A percentile compares a stretch with the other conserved stretches of the same genome.
Evolutionary conservation across 495 filamentous ascomycete genomes (phyloP).

Genomic region (Podospora pseudocomata): DNA sequence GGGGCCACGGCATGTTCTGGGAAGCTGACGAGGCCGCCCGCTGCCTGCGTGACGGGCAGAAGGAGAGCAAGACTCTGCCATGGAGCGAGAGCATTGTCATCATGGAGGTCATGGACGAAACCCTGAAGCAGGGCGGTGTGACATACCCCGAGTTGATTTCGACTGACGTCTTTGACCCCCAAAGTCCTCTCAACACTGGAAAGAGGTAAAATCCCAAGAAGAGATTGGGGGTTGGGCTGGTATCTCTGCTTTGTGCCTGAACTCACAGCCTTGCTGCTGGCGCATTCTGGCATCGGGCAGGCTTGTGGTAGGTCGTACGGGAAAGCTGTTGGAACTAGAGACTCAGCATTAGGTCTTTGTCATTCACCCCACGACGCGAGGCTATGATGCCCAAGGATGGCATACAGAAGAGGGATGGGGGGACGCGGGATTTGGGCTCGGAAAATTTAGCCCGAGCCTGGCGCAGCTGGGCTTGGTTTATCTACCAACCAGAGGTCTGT

Average conservation of each 20-base stretch:
- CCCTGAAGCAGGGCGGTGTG: conserved; percentile 71
- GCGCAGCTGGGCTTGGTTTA: conserved; percentile 1
- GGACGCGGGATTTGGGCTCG: conserved; percentile 6
- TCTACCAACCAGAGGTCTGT: not conserved
- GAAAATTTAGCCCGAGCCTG: not conserved
- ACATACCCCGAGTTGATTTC: conserved; percentile 80
- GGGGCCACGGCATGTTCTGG: conserved; percentile 88
- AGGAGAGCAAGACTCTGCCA: conserved; percentile 68
- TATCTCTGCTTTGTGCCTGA: not conserved
- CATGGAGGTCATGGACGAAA: conserved; percentile 93
- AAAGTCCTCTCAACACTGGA: conserved; percentile 51
- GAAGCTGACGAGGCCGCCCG: conserved; percentile 88
- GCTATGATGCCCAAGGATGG: conserved; percentile 11
- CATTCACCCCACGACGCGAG: not conserved
- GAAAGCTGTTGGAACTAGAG: not conserved
- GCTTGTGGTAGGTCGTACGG: not conserved
- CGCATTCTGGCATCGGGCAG: not conserved
- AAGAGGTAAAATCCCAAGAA: conserved; percentile 20
- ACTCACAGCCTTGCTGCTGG: not conserved
- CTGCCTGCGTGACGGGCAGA: conserved; percentile 76
- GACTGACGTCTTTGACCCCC: conserved; percentile 63
- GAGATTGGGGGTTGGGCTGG: conserved; percentile 5
- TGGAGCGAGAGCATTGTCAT: conserved; percentile 85
- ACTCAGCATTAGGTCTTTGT: not conserved
- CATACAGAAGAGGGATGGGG: not conserved